Conservation (phyloP, 1,284 basidiomycete genomes). For the Cutaneotrichosporon dermatis region DNA sequence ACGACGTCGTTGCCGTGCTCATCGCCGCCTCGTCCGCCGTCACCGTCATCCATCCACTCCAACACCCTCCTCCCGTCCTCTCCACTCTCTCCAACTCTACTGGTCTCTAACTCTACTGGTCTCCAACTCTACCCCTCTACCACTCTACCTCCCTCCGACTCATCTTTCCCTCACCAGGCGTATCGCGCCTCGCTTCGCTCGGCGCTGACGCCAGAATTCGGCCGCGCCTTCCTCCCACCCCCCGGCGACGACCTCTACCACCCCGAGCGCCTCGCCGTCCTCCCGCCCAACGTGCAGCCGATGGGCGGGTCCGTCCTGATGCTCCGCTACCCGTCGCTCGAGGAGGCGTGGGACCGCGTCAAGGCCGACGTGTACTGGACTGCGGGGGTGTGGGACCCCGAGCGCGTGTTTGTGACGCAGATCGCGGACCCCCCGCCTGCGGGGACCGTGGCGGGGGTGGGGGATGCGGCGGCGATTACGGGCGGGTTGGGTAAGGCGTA, state of each 20-base stretch:
- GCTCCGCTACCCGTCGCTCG: constrained; percentile 30
- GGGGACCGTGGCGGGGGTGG: constrained; percentile 11
- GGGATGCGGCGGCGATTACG: not conserved
- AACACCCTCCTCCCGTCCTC: too few species aligned
- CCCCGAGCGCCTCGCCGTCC: constrained; percentile 9
- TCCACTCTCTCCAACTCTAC: too few species aligned
- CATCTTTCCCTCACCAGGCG: too few species aligned
- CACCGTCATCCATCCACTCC: too few species aligned
- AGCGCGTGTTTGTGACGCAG: constrained; percentile 33
- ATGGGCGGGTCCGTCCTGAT: constrained; percentile 44
- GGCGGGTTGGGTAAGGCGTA: not conserved
- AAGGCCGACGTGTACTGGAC: constrained; percentile 45
- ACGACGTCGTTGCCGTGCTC: too few species aligned
- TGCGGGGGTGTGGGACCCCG: constrained; percentile 43
- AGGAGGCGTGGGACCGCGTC: constrained; percentile 37
- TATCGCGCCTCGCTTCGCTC: not conserved
- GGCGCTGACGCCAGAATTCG: constrained; percentile 27
- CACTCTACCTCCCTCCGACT: too few species aligned
- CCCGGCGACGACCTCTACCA: constrained; percentile 20
- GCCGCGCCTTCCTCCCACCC: constrained; percentile 28
- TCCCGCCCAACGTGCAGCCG: constrained; percentile 30
- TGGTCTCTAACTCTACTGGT: too few species aligned
- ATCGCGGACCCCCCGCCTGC: constrained; percentile 24
- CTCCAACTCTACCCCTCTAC: too few species aligned
- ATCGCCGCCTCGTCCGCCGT: too few species aligned